phyloP scores from a whole-genome alignment of 495 filamentous ascomycete species.

The Terfezia claveryi region DNA sequence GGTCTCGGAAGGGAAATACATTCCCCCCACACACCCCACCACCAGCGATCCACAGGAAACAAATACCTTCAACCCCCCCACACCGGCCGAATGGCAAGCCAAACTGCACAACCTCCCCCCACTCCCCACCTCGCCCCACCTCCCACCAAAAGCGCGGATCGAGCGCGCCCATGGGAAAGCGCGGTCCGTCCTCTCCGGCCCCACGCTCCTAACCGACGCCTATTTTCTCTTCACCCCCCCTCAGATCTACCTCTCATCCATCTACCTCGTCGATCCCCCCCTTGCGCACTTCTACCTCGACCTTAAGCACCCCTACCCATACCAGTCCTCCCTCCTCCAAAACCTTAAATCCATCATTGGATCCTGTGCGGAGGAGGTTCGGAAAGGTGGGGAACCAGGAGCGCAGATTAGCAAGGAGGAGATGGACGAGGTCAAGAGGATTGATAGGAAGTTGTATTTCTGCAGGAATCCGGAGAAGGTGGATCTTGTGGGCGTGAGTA shows the following conservation, averaged over 20 bases:
- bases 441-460: conserved; percentile 40
- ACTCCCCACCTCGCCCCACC: neutral
- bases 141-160: conserved; percentile 27
- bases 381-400: conserved; percentile 31
- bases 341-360: conserved; percentile 61
- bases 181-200: conserved; percentile 48
- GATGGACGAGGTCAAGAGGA: conserved; percentile 23
- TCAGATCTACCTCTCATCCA: conserved; percentile 71
- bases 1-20: conserved; percentile 30
- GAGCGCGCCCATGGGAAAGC: conserved; percentile 45
- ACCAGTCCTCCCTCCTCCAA: conserved; percentile 43
- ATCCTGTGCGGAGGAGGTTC: conserved; percentile 37
- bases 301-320: conserved; percentile 39
- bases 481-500: neutral
- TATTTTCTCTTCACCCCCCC: conserved; percentile 93
- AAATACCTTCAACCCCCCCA: neutral
- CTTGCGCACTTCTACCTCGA: conserved; percentile 51
- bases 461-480: conserved; percentile 40
- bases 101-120: conserved; percentile 4
- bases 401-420: conserved; percentile 25
- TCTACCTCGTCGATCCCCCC: conserved; percentile 50
- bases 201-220: conserved; percentile 66
- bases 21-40: neutral
- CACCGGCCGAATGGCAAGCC: neutral
- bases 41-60: conserved; percentile 20